Evolutionary conservation across 768 basidiomycete genomes (phyloP).

Genomic region (Infundibulicybe gibba): DNA sequence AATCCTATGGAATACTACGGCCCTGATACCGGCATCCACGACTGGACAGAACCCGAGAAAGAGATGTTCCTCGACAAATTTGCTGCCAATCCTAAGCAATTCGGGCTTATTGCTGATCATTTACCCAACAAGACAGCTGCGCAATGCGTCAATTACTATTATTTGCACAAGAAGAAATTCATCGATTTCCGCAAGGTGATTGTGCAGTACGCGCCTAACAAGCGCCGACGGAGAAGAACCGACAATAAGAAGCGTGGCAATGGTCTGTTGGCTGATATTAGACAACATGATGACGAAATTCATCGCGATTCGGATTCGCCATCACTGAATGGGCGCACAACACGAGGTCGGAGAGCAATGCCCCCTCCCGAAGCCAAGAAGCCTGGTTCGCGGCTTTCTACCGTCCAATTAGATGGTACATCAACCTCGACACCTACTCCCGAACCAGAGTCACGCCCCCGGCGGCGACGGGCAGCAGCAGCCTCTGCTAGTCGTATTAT

Average conservation of each 20-base stretch:
- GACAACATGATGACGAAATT: conserved; percentile 66
- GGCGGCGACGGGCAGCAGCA: conserved; percentile 16
- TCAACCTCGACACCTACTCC: conserved; percentile 63
- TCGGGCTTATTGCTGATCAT: conserved; percentile 82
- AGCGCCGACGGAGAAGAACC: conserved; percentile 56
- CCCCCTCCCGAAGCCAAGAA: conserved; percentile 27
- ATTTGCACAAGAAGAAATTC: conserved; percentile 85
- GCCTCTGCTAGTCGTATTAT: conserved; percentile 14
- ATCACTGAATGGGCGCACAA: conserved; percentile 30
- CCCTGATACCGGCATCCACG: conserved; percentile 65
- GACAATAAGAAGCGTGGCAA: conserved; percentile 75
- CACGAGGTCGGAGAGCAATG: conserved; percentile 37
- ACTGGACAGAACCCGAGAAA: conserved; percentile 89
- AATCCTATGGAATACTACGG: conserved; percentile 79
- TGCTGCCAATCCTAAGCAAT: conserved; percentile 88
- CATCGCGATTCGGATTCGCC: conserved; percentile 29
- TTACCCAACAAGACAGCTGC: conserved; percentile 81
- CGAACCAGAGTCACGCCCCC: conserved; percentile 47
- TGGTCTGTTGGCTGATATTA: conserved; percentile 77
- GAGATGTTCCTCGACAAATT: conserved; percentile 76
- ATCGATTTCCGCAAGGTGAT: conserved; percentile 85
- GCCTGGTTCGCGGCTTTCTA: conserved; percentile 30
- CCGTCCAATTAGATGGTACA: conserved; percentile 44
- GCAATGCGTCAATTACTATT: conserved; percentile 93
- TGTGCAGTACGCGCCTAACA: conserved; percentile 59